Evolutionary conservation across 192 early-diverging fungal genomes (phyloP), one percentile per base, ranked within the genome.

Genomic region (Paraglomus brasilianum): DNA sequence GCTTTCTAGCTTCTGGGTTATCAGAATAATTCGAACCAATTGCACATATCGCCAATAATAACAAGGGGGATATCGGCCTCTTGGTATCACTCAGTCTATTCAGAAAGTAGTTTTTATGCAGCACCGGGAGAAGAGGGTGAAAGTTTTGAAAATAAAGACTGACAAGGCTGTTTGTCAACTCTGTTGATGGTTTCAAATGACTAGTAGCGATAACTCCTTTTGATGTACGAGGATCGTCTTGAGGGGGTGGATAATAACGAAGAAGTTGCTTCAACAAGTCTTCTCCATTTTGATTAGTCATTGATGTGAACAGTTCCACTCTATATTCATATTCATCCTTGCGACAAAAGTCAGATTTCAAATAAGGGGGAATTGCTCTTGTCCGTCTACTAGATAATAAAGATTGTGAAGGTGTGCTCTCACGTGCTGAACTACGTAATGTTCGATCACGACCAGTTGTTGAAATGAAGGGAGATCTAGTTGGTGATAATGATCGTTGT

Each of bases 11-110:
- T n/a, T n/a, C 15, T 8, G 48, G 36, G 44, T 50, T 39, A 51
- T 66, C 36, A 5, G 36, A 49, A 51, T 50, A 66, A 50, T 36
- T 66, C 51, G 64, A 49, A 11, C 64, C 64, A n/a, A 66, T 66
- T 5, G 64, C 64, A 39, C 64, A 66, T 17, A 66, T 45, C n/a
- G 64, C 46, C 38, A 22, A 40, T 17, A 66, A 19, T 48, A 66
- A 51, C 10, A 66, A 14, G 4, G 17, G 47, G 1, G 45, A 13
- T 49, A 66, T 66, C 8, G 45, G 24, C 51, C 48, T 66, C 22
- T 8, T 66, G 17, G 19, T 7, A 66, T 66, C 64, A 4, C 36
- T n/a, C 40, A 66, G 48, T 51, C 64, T 30, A 40, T 51, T 10
- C 24, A 66, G 13, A 50, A 66, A 66, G 10, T 66, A 66, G 9